Percentiles rank a stretch among this genome's conserved stretches.
Evolutionary conservation across 2,329 filamentous ascomycete species (phyloP).

Genomic region (Neodidymelliopsis sp.): DNA sequence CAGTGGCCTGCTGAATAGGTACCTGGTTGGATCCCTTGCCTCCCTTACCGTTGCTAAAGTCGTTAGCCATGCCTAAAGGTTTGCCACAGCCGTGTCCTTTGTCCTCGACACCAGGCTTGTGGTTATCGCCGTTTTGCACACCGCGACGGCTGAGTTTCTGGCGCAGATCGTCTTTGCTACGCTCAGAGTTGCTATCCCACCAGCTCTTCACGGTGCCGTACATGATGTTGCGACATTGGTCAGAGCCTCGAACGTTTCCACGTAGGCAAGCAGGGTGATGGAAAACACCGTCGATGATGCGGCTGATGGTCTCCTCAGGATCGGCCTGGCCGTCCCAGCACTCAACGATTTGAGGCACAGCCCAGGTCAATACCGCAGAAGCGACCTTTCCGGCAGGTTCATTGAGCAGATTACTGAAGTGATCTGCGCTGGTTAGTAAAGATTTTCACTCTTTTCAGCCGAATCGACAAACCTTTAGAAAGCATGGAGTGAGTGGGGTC

Average conservation of each 20-base stretch:
- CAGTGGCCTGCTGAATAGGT: constrained; percentile 40
- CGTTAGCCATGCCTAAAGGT: constrained; percentile 77
- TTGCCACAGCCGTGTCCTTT: constrained; percentile 87
- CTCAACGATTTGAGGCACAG: constrained; percentile 86
- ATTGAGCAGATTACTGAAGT: constrained; percentile 89
- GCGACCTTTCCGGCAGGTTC: constrained; percentile 86
- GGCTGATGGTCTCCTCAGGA: constrained; percentile 72
- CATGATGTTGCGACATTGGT: constrained; percentile 77
- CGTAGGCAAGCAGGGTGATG: constrained; percentile 85
- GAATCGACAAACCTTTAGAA: no score
- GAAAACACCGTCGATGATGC: constrained; percentile 82
- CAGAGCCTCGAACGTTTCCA: constrained; percentile 68
- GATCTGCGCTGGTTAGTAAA: no score
- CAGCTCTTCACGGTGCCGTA: constrained; percentile 82
- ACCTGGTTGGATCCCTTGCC: constrained; percentile 52
- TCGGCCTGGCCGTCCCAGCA: constrained; percentile 86
- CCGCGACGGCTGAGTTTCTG: constrained; percentile 79
- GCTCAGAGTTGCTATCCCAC: constrained; percentile 74
- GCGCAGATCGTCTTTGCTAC: constrained; percentile 72
- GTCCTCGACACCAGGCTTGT: constrained; percentile 85
- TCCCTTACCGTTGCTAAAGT: constrained; percentile 41
- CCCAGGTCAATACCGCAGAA: constrained; percentile 80
- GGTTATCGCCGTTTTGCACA: constrained; percentile 79
- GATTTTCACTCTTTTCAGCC: no score
- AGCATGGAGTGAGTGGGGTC: constrained; percentile 96